Evolutionary conservation across 2,329 filamentous ascomycete genomes (phyloP).

Genomic region (Sporothrix phasma): DNA sequence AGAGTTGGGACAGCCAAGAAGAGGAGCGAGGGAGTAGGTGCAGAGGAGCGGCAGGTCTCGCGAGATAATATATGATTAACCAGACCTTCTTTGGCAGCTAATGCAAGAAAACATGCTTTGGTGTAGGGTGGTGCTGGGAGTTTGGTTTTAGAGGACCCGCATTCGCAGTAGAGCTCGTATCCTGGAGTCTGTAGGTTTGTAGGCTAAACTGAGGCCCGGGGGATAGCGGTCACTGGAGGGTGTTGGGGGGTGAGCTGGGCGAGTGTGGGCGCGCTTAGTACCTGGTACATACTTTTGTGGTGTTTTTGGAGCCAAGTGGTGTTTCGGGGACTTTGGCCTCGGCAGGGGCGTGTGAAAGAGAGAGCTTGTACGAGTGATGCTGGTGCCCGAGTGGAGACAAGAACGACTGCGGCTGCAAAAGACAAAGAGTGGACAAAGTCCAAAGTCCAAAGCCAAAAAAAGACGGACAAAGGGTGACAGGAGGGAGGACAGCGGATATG

Average conservation of each 20-base stretch:
- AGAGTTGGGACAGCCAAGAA: neutral
- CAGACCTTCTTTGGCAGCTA: neutral
- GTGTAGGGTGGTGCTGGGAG: neutral
- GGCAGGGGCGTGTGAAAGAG: neutral
- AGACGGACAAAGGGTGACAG: neutral
- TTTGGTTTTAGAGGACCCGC: conserved; percentile 15
- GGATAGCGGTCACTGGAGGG: neutral
- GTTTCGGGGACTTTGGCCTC: neutral
- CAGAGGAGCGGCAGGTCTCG: neutral
- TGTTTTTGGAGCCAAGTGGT: neutral
- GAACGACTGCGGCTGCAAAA: neutral
- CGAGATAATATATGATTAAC: conserved; percentile 12
- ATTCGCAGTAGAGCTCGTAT: conserved; percentile 9
- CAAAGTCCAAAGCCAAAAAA: neutral
- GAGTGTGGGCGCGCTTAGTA: neutral
- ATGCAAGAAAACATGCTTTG: neutral
- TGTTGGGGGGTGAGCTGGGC: neutral
- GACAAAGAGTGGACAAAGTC: neutral
- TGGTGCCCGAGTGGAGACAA: no score
- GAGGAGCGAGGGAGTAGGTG: neutral
- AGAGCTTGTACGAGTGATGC: neutral
- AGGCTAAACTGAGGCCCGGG: neutral
- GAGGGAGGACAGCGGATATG: neutral
- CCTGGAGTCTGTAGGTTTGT: neutral
- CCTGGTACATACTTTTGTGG: neutral